Base-by-base conservation (phyloP, 306 rosid genomes). In the Crotalaria pallida region DNA sequence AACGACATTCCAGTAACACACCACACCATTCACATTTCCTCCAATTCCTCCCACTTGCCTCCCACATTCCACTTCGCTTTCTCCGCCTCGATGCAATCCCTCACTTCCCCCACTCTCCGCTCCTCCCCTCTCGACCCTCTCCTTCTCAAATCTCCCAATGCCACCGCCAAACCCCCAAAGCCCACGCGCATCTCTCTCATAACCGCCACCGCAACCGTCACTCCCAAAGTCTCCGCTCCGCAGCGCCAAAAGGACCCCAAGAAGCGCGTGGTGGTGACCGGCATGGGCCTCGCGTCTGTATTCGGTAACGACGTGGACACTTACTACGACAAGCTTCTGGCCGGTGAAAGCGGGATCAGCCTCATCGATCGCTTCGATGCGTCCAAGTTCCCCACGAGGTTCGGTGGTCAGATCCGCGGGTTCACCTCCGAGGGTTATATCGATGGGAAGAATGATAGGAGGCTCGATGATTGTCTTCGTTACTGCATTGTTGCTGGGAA, bases 401-500 rank as follows among this genome's bases (percentile, higher is more conserved):
- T 95, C 50, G 97, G 88, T 3, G 97, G 99, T 7, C 97, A 91
- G 96, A 95, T 91, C 89, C 96, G 80, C 0, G 92, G 84, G 10
- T 95, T 95, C 71, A 71, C n/a, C 65, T 77, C 96, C 0, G 79
- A 91, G 72, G 99, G 99, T 0, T 91, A 89, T 81, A 91, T 95
- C 71, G 97, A 95, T 13, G 97, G 97, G 10, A 95, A 95, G 84
- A 91, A 95, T 36, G 99, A 95, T 60, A 83, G 97, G 19, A 83
- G 96, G 3, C 96, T 89, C 19, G 97, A 95, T 24, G 96, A 95
- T 69, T 91, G 90, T 53, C 93, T 91, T 44, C 89, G 99, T 0
- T 95, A 91, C 75, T 86, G 97, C 85, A 80, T 91, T 84, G 96
- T 95, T 1, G 97, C 97, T 2, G 97, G 97, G 29, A 95, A 95